Percentiles rank a stretch among this genome's conserved stretches.
These are phyloP conservation scores for Madurella fahalii DNA, from an alignment of 2,329 filamentous ascomycete genomes.

Conservation along the genomic window DNA sequence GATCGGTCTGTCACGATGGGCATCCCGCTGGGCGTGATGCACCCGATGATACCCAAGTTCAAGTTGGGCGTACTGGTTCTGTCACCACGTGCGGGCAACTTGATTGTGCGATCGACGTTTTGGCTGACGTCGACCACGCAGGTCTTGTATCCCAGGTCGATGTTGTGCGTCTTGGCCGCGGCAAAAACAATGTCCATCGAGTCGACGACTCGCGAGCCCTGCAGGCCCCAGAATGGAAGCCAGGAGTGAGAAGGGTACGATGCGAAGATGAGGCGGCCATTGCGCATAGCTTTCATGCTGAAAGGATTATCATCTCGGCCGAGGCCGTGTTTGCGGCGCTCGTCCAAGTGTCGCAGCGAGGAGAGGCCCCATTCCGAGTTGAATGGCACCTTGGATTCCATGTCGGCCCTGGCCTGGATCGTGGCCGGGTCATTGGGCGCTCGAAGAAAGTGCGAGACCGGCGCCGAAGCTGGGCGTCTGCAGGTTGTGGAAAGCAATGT, in stretches of 20 bases:
- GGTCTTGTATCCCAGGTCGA: slow-evolving; percentile 48
- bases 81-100: slow-evolving; percentile 27
- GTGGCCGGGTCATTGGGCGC: slow-evolving; percentile 51
- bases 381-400: slow-evolving; percentile 34
- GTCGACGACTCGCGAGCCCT: slow-evolving; percentile 61
- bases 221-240: slow-evolving; percentile 44
- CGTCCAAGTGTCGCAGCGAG: slow-evolving; percentile 54
- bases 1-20: slow-evolving; percentile 58
- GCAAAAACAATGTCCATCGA: slow-evolving; percentile 60
- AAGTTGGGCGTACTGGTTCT: neutral
- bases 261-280: slow-evolving; percentile 36
- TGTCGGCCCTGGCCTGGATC: slow-evolving; percentile 46
- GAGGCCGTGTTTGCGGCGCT: slow-evolving; percentile 47
- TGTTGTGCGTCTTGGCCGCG: slow-evolving; percentile 43
- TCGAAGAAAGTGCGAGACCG: slow-evolving; percentile 59
- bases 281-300: slow-evolving; percentile 56
- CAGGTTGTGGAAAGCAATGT: slow-evolving; percentile 40
- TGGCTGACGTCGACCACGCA: slow-evolving; percentile 63
- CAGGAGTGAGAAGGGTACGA: slow-evolving; percentile 53
- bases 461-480: slow-evolving; percentile 55
- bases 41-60: slow-evolving; percentile 56
- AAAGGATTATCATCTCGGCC: slow-evolving; percentile 50
- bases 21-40: slow-evolving; percentile 63
- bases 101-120: slow-evolving; percentile 57
- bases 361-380: slow-evolving; percentile 53